Evolutionary conservation across 495 filamentous ascomycete species (phyloP).

Genomic region (Penicillium paradoxum): DNA sequence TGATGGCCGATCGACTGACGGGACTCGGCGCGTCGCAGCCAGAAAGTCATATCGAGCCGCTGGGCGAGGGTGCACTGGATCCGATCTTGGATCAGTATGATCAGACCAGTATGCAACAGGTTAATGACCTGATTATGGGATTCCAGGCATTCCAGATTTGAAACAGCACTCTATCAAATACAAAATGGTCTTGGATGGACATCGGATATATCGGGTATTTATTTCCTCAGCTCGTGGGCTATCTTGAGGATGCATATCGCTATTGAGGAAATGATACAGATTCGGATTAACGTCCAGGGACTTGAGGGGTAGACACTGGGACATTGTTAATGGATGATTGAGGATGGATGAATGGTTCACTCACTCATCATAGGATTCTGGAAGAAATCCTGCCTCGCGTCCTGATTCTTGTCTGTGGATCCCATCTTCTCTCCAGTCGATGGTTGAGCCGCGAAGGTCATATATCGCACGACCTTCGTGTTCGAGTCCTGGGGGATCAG

Average conservation of each 20-base stretch:
- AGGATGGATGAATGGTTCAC: neutral
- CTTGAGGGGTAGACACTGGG: neutral
- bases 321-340: neutral
- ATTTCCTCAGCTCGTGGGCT: neutral
- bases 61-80: conserved; percentile 14
- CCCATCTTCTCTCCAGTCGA: conserved; percentile 2
- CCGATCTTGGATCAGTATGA: conserved; percentile 23
- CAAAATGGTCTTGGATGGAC: too few species aligned
- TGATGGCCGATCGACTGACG: conserved; percentile 17
- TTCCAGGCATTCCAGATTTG: conserved; percentile 18
- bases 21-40: neutral
- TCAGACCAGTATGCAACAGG: conserved; percentile 25
- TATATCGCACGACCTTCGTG: neutral
- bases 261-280: conserved; percentile 1
- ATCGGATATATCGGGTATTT: too few species aligned
- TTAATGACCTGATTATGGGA: conserved; percentile 21
- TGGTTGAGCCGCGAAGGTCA: neutral
- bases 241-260: neutral
- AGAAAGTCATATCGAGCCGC: conserved; percentile 3
- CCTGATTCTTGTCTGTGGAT: neutral
- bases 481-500: neutral
- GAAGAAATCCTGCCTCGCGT: conserved; percentile 3
- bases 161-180: neutral
- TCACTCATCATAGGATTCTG: neutral
- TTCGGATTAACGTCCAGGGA: neutral